Percentiles rank a stretch among this genome's conserved stretches.
Conservation (phyloP, 768 basidiomycete species). For the Lactifluus volemus region DNA sequence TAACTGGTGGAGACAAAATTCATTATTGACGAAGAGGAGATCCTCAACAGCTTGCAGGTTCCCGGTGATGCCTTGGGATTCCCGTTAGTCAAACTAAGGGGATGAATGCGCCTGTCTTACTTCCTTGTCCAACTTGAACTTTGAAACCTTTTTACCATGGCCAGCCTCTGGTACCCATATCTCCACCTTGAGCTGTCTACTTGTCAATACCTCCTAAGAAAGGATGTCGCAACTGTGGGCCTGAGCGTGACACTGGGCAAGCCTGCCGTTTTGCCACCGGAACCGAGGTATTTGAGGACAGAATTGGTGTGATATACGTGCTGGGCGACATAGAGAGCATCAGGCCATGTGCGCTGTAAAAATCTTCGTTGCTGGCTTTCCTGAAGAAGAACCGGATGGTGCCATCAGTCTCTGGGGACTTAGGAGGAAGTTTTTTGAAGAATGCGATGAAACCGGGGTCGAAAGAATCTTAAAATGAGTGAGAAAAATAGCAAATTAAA, state of each 20-base stretch:
- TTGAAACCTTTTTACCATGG: slow-evolving; percentile 63
- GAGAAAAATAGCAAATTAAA: not conserved
- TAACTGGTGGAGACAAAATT: slow-evolving; percentile 80
- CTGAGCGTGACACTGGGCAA: slow-evolving; percentile 76
- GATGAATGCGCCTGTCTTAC: slow-evolving; percentile 29
- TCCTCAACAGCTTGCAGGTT: slow-evolving; percentile 49
- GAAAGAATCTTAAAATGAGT: not conserved
- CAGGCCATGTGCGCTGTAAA: slow-evolving; percentile 85
- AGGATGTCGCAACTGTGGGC: slow-evolving; percentile 63
- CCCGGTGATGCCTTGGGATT: slow-evolving; percentile 59
- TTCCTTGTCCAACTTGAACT: slow-evolving; percentile 77
- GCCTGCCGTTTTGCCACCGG: slow-evolving; percentile 45
- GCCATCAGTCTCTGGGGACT: slow-evolving; percentile 61
- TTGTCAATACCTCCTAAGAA: slow-evolving; percentile 87
- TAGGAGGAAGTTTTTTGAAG: slow-evolving; percentile 50
- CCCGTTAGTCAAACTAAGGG: not conserved
- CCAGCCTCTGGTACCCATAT: slow-evolving; percentile 76
- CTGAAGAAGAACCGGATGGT: slow-evolving; percentile 85
- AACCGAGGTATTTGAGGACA: slow-evolving; percentile 86
- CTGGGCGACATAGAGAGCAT: slow-evolving; percentile 81
- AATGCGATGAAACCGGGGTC: slow-evolving; percentile 60
- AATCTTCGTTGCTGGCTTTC: slow-evolving; percentile 42
- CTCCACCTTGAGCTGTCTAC: slow-evolving; percentile 84
- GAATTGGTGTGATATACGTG: slow-evolving; percentile 82
- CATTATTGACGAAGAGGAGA: slow-evolving; percentile 68